Percentiles rank a stretch among this genome's conserved stretches.
These are phyloP conservation scores for Madurella fahalii DNA, from an alignment of 2,329 filamentous ascomycete species.

Conservation along the genomic window DNA sequence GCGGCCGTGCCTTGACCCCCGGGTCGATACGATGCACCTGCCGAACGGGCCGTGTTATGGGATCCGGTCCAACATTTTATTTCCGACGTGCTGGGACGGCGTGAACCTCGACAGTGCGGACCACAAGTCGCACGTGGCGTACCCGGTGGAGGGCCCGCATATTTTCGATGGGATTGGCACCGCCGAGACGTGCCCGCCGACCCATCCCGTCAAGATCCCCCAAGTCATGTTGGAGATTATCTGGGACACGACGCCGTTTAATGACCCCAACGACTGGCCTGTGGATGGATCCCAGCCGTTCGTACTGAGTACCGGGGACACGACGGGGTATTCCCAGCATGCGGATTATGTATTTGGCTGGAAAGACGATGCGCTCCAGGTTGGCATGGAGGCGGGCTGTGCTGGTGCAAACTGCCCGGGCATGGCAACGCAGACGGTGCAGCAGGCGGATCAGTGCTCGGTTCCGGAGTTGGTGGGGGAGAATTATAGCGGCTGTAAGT, in stretches of 20 bases:
- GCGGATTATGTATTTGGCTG: constrained; percentile 38
- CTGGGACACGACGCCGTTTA: constrained; percentile 38
- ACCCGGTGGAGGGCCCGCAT: constrained; percentile 37
- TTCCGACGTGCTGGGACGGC: constrained; percentile 49
- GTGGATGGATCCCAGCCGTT: constrained; percentile 35
- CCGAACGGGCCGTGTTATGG: constrained; percentile 38
- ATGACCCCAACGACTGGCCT: constrained; percentile 33
- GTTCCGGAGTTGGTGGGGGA: constrained; percentile 30
- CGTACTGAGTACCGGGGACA: constrained; percentile 32
- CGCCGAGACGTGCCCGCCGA: constrained; percentile 34
- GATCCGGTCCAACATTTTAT: constrained; percentile 43
- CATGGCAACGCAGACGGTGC: constrained; percentile 37
- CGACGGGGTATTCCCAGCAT: constrained; percentile 38
- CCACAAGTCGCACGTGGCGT: constrained; percentile 40
- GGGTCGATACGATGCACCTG: constrained; percentile 35
- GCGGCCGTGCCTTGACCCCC: constrained; percentile 29
- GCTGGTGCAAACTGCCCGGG: background rate
- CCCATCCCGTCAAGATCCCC: constrained; percentile 38
- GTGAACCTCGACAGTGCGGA: constrained; percentile 43
- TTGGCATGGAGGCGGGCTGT: constrained; percentile 31
- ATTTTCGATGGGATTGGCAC: constrained; percentile 30
- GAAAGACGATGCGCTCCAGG: constrained; percentile 34
- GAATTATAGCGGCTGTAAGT: constrained; percentile 35
- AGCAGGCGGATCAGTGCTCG: constrained; percentile 27
- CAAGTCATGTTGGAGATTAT: constrained; percentile 45